Evolutionary conservation across 2,329 filamentous ascomycete species (phyloP).

Genomic region (Sporothrix protearum): DNA sequence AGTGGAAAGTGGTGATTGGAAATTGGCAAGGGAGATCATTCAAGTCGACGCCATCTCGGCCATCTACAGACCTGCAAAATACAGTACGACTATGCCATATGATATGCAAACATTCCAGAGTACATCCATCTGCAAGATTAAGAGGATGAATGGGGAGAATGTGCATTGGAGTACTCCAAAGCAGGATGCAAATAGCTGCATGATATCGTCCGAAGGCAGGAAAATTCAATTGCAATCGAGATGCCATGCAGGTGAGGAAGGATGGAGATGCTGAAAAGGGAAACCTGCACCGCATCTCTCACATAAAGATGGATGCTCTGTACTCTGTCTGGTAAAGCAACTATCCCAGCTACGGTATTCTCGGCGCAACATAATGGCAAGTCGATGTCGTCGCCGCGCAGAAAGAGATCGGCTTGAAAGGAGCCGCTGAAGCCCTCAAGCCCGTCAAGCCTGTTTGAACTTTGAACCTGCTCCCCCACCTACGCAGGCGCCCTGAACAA

Average conservation of each 20-base stretch:
- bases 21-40: background rate
- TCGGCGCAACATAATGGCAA: background rate
- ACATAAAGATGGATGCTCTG: background rate
- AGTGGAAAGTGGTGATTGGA: too few species aligned
- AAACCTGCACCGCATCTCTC: background rate
- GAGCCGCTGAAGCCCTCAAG: background rate
- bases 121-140: background rate
- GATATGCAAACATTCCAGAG: background rate
- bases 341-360: background rate
- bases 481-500: background rate
- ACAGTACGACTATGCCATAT: background rate
- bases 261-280: background rate
- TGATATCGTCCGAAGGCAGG: background rate
- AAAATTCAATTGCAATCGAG: background rate
- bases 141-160: background rate
- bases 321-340: background rate
- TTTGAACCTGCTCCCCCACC: background rate
- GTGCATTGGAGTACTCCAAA: background rate
- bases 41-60: background rate
- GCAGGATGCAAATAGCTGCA: background rate
- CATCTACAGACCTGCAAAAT: background rate
- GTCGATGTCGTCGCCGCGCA: conserved; percentile 12
- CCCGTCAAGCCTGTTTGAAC: background rate
- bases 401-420: background rate
- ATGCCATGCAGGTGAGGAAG: background rate